Percentiles rank a stretch among this genome's conserved stretches.
These are phyloP conservation scores for Penicillium dipodomyicola DNA, from an alignment of 495 filamentous ascomycete genomes.

Conservation along the genomic window DNA sequence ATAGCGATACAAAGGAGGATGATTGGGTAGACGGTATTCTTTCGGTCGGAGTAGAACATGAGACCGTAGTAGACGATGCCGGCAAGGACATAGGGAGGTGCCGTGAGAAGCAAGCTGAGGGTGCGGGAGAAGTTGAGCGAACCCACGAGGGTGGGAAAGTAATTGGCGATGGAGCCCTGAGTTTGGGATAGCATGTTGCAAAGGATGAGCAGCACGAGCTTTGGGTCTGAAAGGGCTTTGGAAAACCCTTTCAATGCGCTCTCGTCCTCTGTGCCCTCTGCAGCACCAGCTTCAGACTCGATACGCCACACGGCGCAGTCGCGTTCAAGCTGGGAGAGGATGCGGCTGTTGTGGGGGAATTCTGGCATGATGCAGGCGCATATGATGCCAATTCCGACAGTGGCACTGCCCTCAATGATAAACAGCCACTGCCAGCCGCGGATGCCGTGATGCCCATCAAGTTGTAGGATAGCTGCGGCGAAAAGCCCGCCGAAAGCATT, in stretches of 20 bases:
- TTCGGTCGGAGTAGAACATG: slow-evolving; percentile 30
- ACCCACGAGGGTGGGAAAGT: slow-evolving; percentile 75
- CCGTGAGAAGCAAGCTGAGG: slow-evolving; percentile 40
- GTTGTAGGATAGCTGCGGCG: slow-evolving; percentile 51
- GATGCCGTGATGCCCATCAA: slow-evolving; percentile 43
- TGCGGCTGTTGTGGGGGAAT: slow-evolving; percentile 32
- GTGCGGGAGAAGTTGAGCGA: slow-evolving; percentile 64
- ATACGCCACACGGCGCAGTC: slow-evolving; percentile 32
- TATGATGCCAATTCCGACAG: slow-evolving; percentile 40
- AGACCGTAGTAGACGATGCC: slow-evolving; percentile 24
- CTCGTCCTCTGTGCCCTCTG: slow-evolving; percentile 26
- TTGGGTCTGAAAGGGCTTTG: slow-evolving; percentile 26
- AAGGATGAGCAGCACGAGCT: slow-evolving; percentile 27
- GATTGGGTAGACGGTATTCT: slow-evolving; percentile 25
- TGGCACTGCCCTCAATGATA: slow-evolving; percentile 45
- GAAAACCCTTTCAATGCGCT: slow-evolving; percentile 20
- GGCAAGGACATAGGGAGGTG: slow-evolving; percentile 28
- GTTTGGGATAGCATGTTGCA: slow-evolving; percentile 32
- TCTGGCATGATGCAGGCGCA: slow-evolving; percentile 43
- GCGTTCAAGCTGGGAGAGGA: slow-evolving; percentile 24
- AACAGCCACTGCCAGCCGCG: slow-evolving; percentile 55
- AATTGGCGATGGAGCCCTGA: slow-evolving; percentile 51
- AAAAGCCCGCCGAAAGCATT: slow-evolving; percentile 58
- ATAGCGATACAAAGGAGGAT: slow-evolving; percentile 26
- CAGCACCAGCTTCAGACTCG: slow-evolving; percentile 30